A percentile compares a stretch with the other conserved stretches of the same genome.
Conservation (phyloP, 371 early-diverging fungal genomes). For the Mortierella sp. region DNA sequence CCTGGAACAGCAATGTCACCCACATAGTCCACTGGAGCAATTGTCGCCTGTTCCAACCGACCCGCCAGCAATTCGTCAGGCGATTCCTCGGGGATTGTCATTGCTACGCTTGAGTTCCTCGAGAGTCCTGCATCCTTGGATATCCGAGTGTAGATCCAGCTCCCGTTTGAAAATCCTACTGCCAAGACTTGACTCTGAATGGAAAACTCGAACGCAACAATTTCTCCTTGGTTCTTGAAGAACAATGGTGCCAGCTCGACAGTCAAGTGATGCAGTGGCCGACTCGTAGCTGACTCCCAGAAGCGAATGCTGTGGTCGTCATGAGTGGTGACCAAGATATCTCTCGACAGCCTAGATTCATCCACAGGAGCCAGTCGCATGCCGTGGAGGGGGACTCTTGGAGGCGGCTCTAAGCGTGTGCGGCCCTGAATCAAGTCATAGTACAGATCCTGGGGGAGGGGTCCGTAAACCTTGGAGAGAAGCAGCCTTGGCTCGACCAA, state of each 20-base stretch:
- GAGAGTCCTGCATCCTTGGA: slow-evolving; percentile 13
- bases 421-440: slow-evolving; percentile 26
- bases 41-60: not conserved
- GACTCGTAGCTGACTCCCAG: slow-evolving; percentile 67
- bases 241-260: slow-evolving; percentile 60
- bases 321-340: slow-evolving; percentile 66
- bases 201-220: slow-evolving; percentile 36
- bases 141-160: slow-evolving; percentile 41
- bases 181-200: slow-evolving; percentile 34
- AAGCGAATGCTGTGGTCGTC: slow-evolving; percentile 61
- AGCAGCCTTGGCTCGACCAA: slow-evolving; percentile 62
- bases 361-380: slow-evolving; percentile 60
- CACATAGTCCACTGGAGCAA: not conserved
- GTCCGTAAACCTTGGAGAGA: slow-evolving; percentile 44
- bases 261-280: slow-evolving; percentile 64
- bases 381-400: slow-evolving; percentile 65
- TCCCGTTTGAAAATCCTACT: slow-evolving; percentile 60
- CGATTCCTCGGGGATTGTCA: slow-evolving; percentile 5
- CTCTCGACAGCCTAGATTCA: slow-evolving; percentile 62
- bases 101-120: slow-evolving; percentile 18
- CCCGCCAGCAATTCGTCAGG: slow-evolving; percentile 14
- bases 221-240: slow-evolving; percentile 55
- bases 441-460: slow-evolving; percentile 30
- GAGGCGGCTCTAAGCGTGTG: not conserved
- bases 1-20: not conserved